Evolutionary conservation across 140 eudicot species (phyloP).

Genomic region (Flaveria floridana): DNA sequence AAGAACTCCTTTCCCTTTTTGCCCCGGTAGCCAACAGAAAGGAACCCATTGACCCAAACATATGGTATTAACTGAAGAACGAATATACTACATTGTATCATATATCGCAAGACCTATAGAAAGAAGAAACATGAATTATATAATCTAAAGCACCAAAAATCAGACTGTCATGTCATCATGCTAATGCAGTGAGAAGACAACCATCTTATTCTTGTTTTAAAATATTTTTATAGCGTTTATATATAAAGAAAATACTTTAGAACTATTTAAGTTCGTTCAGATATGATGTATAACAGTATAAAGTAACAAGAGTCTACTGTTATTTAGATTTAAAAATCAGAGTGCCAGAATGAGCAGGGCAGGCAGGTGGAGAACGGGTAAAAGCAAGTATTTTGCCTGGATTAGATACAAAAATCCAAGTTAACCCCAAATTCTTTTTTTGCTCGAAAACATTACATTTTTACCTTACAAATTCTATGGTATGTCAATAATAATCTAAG

Average conservation of each 20-base stretch:
- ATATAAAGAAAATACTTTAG: no score
- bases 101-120: conserved; percentile 85
- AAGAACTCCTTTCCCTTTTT: conserved; percentile 81
- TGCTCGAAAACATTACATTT: no score
- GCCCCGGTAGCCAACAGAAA: conserved; percentile 70
- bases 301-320: not conserved
- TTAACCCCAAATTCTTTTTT: no score
- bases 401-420: no score
- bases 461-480: no score
- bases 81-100: conserved; percentile 89
- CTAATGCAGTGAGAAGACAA: not conserved
- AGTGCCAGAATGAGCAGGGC: not conserved
- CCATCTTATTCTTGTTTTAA: no score
- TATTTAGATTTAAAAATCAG: not conserved
- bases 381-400: no score
- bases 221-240: not conserved
- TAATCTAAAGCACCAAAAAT: not conserved
- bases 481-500: not conserved
- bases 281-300: no score
- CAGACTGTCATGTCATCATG: not conserved
- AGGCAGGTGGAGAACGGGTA: no score
- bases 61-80: conserved; percentile 77
- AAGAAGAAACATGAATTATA: not conserved
- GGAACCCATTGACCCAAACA: conserved; percentile 34
- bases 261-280: no score